Evolutionary conservation across 2,329 filamentous ascomycete genomes (phyloP), one percentile per base, ranked within the genome.

Genomic region (Aureobasidium sp.): DNA sequence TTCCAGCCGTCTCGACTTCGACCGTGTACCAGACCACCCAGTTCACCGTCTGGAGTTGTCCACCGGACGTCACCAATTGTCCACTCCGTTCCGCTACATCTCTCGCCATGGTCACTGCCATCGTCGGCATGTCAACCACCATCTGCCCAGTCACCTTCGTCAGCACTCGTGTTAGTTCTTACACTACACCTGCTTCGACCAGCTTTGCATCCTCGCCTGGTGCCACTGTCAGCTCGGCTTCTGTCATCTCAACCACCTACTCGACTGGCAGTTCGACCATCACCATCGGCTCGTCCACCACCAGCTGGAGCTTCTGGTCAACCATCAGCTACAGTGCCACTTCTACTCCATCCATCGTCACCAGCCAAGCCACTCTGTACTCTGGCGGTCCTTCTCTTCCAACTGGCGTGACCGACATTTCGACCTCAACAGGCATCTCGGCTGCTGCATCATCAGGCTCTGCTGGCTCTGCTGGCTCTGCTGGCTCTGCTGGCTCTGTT

Each of bases 41-140:
- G 62, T 70, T 78, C 65, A 79, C 77, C 47, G 69, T 78, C 67
- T 72, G 69, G 66, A 69, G 73, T 66, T 78, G 76, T 68, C 70
- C 71, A n/a, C 66, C 74, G 23, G 68, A 67, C 50, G 72, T 76
- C 51, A 73, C 71, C 58, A 68, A 72, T 66, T 79, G 77, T 65
- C 76, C 76, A 36, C 67, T 68, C 44, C 67, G 63, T 44, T 61
- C 61, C 36, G 61, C 70, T 50, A 68, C 69, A 26, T 70, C 72
- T 23, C 20, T 63, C 9, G 69, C 71, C 9, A 68, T 73, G 53
- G 65, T 75, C 64, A 79, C 77, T 27, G 72, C 74, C 50, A 70
- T 74, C 64, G 66, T 77, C 56, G 69, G 73, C 47, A 67, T 74
- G 47, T 75, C 73, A 47, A 80, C 77, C 62, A 79, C 77, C 42